Evolutionary conservation across 176 grass and related monocot species (phyloP), one percentile per base, ranked within the genome.

Genomic region (Oryza australiensis): DNA sequence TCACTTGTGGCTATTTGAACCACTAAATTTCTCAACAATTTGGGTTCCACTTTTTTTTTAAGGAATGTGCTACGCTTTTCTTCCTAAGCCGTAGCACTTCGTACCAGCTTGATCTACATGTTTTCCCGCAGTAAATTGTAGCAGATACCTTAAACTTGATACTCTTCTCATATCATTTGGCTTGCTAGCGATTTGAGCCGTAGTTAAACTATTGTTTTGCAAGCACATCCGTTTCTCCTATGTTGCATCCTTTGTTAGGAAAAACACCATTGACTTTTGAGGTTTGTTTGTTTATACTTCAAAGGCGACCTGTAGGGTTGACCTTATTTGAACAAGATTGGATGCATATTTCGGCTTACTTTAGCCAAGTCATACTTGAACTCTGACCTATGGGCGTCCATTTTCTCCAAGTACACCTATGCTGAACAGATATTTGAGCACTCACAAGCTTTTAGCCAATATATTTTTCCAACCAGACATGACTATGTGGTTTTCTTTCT

Each of bases 401-500:
- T 80, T 66, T 64, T 68, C 40, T 43, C 35, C 14, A 11, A 22
- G 28, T 43, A 76, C 55, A 64, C 11, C 4, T 82, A 5, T 64
- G 63, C 5, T 87, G 24, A 51, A 64, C 55, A 4, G 8, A 24
- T 60, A 24, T 82, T 12, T 42, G 35, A 63, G 26, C 18, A 22
- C 18, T 74, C 13, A 18, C 7, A 26, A 70, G n/a, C 6, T 8
- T 40, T 27, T 37, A 23, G 27, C 24, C 45, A 80, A 70, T 60
- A 79, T 48, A 66, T 46, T 69, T 79, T 4, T 62, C 68, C 33
- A 78, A n/a, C 9, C 26, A 64, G 12, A 28, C 33, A 34, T 89
- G 37, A 85, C 57, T 59, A 34, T 66, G 66, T 38, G 28, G 74
- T 84, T 84, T 7, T 72, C 3, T 57, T 38, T 92, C 46, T 93